phyloP scores from a whole-genome alignment of 371 early-diverging fungal genomes.

The Mortierella polycephala region DNA sequence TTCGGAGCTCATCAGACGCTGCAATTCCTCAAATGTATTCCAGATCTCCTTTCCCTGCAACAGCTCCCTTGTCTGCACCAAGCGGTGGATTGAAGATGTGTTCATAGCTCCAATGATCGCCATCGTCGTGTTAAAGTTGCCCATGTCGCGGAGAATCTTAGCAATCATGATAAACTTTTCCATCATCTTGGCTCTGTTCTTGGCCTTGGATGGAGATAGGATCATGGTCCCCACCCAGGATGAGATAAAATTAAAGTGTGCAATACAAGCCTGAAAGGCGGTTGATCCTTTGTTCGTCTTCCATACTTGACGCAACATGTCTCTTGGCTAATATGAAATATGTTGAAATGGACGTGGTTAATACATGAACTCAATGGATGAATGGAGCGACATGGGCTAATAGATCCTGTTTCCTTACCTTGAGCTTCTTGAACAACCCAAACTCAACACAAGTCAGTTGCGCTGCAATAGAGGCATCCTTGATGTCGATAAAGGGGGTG shows the following conservation, averaged over 20 bases:
- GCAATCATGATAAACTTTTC: conserved; percentile 75
- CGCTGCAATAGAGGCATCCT: conserved; percentile 64
- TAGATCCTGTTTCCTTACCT: conserved; percentile 30
- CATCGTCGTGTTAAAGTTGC: conserved; percentile 81
- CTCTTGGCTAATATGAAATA: conserved; percentile 57
- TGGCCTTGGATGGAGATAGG: conserved; percentile 64
- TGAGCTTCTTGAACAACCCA: conserved; percentile 62
- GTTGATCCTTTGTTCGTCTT: conserved; percentile 40
- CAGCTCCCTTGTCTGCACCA: conserved; percentile 68
- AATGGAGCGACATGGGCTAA: neutral
- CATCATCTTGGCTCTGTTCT: conserved; percentile 67
- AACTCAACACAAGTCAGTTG: conserved; percentile 76
- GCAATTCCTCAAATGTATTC: conserved; percentile 67
- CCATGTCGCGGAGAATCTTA: conserved; percentile 63
- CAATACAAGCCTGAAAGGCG: conserved; percentile 62
- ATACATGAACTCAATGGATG: too few relatives aligned
- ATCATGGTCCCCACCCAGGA: conserved; percentile 78
- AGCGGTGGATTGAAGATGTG: conserved; percentile 68
- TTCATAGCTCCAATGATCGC: conserved; percentile 80
- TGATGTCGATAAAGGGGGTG: conserved; percentile 56
- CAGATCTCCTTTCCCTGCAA: conserved; percentile 62
- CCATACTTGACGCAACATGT: conserved; percentile 69
- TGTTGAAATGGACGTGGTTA: neutral
- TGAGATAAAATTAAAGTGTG: conserved; percentile 72
- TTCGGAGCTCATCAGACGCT: conserved; percentile 75